These are phyloP conservation scores for Eucalyptus albens DNA, from an alignment of 345 rosid genomes.

Conservation along the genomic window DNA sequence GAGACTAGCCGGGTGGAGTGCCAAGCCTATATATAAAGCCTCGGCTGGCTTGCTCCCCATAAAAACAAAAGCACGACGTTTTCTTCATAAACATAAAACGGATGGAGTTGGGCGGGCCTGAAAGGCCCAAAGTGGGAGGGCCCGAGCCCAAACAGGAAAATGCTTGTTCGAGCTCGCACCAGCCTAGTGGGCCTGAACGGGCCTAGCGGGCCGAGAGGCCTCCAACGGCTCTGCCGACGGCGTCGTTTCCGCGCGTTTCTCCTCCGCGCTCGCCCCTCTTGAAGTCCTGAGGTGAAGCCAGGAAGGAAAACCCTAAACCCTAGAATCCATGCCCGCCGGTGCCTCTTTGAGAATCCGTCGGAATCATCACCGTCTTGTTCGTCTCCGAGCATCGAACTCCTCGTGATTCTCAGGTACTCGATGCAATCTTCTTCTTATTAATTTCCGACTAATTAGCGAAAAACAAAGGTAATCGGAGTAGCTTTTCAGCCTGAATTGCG, in stretches of 20 bases:
- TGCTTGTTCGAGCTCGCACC: neutral
- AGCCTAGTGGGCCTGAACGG: neutral
- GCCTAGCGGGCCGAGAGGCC: neutral
- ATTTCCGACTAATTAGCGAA: neutral
- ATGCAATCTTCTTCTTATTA: neutral
- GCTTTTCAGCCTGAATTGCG: neutral
- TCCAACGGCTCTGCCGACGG: neutral
- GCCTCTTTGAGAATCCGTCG: neutral
- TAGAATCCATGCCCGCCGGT: neutral
- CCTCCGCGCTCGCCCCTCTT: neutral
- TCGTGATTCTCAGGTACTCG: neutral
- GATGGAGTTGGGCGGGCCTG: neutral
- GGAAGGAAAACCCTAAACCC: neutral
- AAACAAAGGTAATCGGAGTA: neutral
- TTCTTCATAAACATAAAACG: neutral
- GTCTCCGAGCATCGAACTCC: neutral
- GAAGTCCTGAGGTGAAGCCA: neutral
- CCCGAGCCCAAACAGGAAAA: neutral
- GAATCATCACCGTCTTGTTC: neutral
- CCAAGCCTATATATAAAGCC: neutral
- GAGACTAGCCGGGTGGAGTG: accelerated
- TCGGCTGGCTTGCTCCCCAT: neutral
- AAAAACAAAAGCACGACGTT: neutral
- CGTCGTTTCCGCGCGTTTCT: neutral
- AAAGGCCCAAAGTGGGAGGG: accelerated